Evolutionary conservation across 208 protist species (phyloP).

Genomic region (Ichthyophonus hoferi): DNA sequence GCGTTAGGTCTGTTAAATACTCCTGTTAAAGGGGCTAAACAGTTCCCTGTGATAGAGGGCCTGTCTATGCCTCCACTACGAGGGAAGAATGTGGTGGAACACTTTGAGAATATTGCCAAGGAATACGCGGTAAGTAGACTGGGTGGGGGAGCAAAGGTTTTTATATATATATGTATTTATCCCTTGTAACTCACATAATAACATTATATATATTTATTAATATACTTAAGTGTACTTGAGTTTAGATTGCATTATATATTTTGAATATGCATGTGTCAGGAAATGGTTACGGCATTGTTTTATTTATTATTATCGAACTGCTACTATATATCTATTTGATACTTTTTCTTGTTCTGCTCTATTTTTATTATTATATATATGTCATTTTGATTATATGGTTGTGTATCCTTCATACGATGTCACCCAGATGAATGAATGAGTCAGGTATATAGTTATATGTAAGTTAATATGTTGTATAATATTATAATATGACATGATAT

Average conservation of each 20-base stretch:
- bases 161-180: neutral
- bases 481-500: no score
- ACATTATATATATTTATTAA: no score
- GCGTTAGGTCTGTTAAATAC: no score
- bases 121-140: neutral
- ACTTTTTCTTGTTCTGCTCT: neutral
- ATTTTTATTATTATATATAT: no score
- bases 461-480: no score
- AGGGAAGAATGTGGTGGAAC: neutral
- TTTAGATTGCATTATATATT: neutral
- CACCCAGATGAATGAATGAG: no score
- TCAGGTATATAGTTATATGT: no score
- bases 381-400: no score
- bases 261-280: neutral
- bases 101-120: neutral
- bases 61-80: neutral
- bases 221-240: no score
- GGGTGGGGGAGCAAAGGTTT: neutral
- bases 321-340: neutral
- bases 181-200: no score
- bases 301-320: neutral
- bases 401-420: no score
- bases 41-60: neutral
- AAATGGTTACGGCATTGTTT: neutral
- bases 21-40: no score